Percentiles rank a stretch among this genome's conserved stretches.
Evolutionary conservation across 192 early-diverging fungal species (phyloP).

Genomic region (Backusella liffmaniae): DNA sequence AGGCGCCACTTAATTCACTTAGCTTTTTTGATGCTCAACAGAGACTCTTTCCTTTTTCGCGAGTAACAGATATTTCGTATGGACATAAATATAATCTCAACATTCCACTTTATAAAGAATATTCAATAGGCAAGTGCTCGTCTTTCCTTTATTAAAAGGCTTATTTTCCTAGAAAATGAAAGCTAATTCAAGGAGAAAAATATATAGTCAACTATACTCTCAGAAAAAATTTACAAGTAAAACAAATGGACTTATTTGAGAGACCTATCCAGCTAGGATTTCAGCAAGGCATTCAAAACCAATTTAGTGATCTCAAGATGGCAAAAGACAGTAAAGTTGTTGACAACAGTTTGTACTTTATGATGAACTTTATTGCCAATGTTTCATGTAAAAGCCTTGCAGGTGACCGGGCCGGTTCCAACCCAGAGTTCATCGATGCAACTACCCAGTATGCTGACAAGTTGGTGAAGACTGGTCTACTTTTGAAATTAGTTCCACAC

Average conservation of each 20-base stretch:
- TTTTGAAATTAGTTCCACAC: neutral
- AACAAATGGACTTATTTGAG: neutral
- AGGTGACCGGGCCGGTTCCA: neutral
- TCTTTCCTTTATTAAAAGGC: neutral
- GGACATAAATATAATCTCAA: neutral
- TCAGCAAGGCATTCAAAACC: neutral
- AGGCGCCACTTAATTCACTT: neutral
- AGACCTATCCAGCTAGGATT: neutral
- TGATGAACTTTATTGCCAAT: neutral
- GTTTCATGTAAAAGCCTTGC: neutral
- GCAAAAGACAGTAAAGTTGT: neutral
- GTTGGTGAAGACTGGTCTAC: neutral
- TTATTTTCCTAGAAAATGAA: neutral
- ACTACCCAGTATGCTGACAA: neutral
- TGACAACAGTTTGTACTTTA: neutral
- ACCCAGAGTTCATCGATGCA: neutral
- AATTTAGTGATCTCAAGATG: neutral
- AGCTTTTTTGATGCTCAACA: slow-evolving; percentile 5
- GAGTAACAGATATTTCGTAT: neutral
- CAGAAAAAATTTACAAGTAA: neutral
- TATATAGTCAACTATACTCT: neutral
- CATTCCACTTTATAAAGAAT: neutral
- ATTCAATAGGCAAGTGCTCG: neutral
- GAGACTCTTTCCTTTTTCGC: neutral
- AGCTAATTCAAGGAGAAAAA: neutral